Base-by-base conservation (phyloP, 208 protist genomes). In the Leishmania amazonensis region DNA sequence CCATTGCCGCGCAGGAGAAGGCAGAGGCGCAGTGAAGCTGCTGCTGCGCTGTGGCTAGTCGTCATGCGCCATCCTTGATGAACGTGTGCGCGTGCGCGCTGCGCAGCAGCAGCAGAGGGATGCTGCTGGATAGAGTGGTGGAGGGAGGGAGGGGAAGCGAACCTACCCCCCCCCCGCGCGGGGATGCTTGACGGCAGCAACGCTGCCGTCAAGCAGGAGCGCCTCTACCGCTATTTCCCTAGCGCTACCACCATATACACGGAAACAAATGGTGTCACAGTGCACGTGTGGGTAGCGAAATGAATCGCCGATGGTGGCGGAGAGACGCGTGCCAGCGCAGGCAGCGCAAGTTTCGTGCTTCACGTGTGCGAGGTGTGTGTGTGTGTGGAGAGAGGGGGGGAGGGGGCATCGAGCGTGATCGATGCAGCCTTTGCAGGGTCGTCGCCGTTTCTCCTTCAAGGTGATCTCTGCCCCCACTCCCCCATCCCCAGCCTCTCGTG, bases 1-100 rank as follows among this genome's bases (percentile, higher is more conserved):
- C 78, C 15, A 57, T 76, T 4, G 78, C 82, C 21, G 82, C 78
- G 13, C 77, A 82, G 45, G 82, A 78, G 45, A 71, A 19, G 6
- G n/a, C 58, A n/a, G 57, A 57, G 47, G 45, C n/a, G 31, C 68
- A 24, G 28, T 74, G 68, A 74, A 24, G 62, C 62, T 62, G 57
- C 7, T 62, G 28, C 24, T 15, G 57, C 57, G 9, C 7, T 6
- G 57, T 21, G 51, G 51, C 51, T 0, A 21, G 57, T 11, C 57
- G 24, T 21, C 19, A 15, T 31, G 57, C 17, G 8, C 4, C 57
- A 13, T 62, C 24, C 28, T 51, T n/a, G 11, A 35, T 2, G 19
- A 3, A 17, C 0, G 51, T 76, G 42, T 60, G 71, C 60, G 71
- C 40, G 47, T 21, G n/a, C 0, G n/a, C 21, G n/a, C 65, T 38